A percentile compares a stretch with the other conserved stretches of the same genome.
Evolutionary conservation across 257 asterid species (phyloP).

Genomic region (Ophiorrhiza pumila): DNA sequence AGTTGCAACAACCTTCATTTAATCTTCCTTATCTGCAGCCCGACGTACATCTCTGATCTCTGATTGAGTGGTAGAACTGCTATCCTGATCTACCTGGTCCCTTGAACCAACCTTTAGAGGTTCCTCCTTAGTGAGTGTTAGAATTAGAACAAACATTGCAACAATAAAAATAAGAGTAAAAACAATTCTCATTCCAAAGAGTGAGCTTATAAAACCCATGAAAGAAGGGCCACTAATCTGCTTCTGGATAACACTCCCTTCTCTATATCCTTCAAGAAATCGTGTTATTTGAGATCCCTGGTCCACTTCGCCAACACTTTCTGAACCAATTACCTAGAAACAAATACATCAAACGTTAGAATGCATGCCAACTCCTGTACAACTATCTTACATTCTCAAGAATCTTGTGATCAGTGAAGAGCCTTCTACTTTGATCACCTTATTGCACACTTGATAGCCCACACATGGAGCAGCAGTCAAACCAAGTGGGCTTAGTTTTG

Average conservation of each 20-base stretch:
- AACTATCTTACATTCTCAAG: not conserved
- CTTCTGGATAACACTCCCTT: slow-evolving; percentile 61
- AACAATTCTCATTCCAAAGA: slow-evolving; percentile 36
- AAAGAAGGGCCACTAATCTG: slow-evolving; percentile 48
- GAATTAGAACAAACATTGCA: slow-evolving; percentile 39
- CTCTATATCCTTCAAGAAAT: slow-evolving; percentile 70
- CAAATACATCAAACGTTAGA: not conserved
- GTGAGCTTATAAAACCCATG: slow-evolving; percentile 47
- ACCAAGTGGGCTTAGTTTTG: too few species aligned
- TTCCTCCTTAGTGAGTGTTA: slow-evolving; percentile 47
- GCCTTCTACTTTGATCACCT: not conserved
- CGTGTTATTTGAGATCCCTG: slow-evolving; percentile 50
- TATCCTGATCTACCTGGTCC: slow-evolving; percentile 28
- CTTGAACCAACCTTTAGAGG: slow-evolving; percentile 50
- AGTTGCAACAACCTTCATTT: not conserved
- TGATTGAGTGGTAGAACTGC: slow-evolving; percentile 32
- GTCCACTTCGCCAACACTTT: slow-evolving; percentile 59
- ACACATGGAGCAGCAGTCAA: too few species aligned
- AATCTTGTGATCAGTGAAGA: not conserved
- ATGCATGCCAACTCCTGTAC: not conserved
- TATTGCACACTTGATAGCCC: too few species aligned
- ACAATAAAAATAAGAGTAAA: slow-evolving; percentile 38
- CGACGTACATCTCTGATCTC: slow-evolving; percentile 38
- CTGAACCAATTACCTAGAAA: slow-evolving; percentile 64
- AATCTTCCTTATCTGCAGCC: slow-evolving; percentile 58